Conservation (phyloP, 176 grass and related monocot species). For the Bolboschoenus planiculmis region DNA sequence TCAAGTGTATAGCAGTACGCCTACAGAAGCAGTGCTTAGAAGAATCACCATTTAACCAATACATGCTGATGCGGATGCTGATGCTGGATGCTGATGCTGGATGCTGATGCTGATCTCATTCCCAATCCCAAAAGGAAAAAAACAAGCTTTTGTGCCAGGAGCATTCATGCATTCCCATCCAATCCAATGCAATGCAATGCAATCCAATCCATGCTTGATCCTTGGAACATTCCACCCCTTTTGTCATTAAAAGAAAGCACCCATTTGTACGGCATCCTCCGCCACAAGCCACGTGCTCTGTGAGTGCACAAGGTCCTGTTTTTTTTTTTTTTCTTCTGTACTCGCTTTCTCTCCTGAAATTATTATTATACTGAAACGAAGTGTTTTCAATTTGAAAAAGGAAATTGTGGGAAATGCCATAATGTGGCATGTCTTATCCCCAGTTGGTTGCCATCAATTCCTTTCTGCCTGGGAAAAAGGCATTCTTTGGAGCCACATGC, state of each 20-base stretch:
- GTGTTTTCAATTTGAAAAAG: constrained; percentile 1
- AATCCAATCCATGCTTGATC: constrained; percentile 8
- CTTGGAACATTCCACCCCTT: constrained; percentile 22
- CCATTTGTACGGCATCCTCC: not conserved
- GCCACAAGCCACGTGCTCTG: constrained; percentile 14
- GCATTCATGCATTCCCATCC: constrained; percentile 10
- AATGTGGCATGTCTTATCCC: constrained; percentile 13
- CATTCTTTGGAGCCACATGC: constrained; percentile 25
- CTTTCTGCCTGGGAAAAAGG: constrained; percentile 26
- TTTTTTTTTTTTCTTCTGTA: not conserved
- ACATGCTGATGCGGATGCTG: no score
- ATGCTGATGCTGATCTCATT: no score
- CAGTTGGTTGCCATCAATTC: constrained; percentile 28
- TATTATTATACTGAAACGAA: constrained; percentile 21
- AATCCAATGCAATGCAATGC: no score
- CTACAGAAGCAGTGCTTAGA: not conserved
- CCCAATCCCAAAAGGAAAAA: constrained; percentile 14
- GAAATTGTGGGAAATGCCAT: not conserved
- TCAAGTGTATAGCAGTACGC: not conserved
- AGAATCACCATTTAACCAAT: not conserved
- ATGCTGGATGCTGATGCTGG: no score
- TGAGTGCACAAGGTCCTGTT: not conserved
- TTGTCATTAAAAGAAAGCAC: constrained; percentile 23
- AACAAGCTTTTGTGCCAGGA: constrained; percentile 13
- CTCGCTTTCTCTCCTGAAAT: not conserved